Base-by-base conservation (phyloP, 2,329 filamentous ascomycete species). In the Alternaria ventricosa region DNA sequence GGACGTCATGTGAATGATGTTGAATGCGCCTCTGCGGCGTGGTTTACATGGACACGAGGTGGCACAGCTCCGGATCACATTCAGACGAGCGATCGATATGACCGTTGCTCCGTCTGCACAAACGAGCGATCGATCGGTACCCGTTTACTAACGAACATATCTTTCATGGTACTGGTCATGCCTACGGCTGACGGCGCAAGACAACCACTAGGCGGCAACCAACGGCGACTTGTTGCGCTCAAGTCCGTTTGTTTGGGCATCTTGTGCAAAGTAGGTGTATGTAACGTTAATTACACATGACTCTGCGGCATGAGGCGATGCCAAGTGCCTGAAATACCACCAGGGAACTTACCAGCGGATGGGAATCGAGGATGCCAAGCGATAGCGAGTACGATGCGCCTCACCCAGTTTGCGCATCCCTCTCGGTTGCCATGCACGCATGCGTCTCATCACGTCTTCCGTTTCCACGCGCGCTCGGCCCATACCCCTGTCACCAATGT, bases 1-100 rank as follows among this genome's bases (percentile, higher is more conserved):
- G 43, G 18, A 56, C 47, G 60, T 68, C 66, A 66, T 58, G 63
- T 66, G 65, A 60, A 50, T 45, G 46, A 11, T 28, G 49, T 23
- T 33, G 57, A 30, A 61, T 55, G 57, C 57, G 53, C 43, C 11
- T 36, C 20, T 28, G 41, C 55, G 63, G 55, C 59, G 57, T 49
- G 43, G 64, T 55, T 47, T 49, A 50, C 8, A 57, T 33, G 49
- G 36, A 50, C 28, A 49, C 41, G 20, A 49, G 54, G 63, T 43
- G 28, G 44, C 57, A 30, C 56, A 57, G 47, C 36, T 27, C 36
- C 22, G 33, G 23, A 44, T 46, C 20, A n/a, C 15, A n/a, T 36
- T 49, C 41, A 45, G 13, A 27, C 33, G 12, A 25, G 47, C 20
- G 30, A n/a, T 45, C 41, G 18, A 57, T 57, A 41, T 23, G 15